These are phyloP conservation scores for Annulohypoxylon stygium DNA, from an alignment of 495 filamentous ascomycete species.

Conservation along the genomic window DNA sequence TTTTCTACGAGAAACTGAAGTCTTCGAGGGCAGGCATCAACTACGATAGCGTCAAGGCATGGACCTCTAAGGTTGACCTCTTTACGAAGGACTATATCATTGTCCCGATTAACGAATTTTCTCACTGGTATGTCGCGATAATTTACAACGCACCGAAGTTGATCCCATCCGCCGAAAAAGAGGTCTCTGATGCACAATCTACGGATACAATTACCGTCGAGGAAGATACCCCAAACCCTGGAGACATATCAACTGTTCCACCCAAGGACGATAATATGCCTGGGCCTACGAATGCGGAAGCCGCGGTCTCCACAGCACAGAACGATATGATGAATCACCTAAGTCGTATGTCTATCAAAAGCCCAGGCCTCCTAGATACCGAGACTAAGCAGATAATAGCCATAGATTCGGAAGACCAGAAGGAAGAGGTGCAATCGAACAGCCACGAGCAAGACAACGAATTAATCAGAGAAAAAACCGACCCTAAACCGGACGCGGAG, in stretches of 20 bases:
- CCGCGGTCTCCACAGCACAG: conserved; percentile 13
- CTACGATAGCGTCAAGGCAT: conserved; percentile 84
- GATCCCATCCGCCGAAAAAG: conserved; percentile 52
- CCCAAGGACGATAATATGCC: conserved; percentile 14
- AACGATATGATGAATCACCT: conserved; percentile 39
- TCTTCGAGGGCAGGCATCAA: conserved; percentile 73
- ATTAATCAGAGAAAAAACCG: conserved; percentile 18
- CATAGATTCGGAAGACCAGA: conserved; percentile 15
- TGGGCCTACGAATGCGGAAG: not conserved
- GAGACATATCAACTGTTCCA: conserved; percentile 7
- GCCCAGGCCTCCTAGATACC: conserved; percentile 16
- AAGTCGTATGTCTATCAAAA: conserved; percentile 48
- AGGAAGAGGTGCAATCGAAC: conserved; percentile 8
- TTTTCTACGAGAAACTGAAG: conserved; percentile 83
- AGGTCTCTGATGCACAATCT: conserved; percentile 35
- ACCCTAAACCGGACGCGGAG: conserved; percentile 26
- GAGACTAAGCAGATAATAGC: conserved; percentile 38
- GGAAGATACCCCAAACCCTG: conserved; percentile 25
- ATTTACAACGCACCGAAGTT: conserved; percentile 86
- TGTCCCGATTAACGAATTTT: conserved; percentile 88
- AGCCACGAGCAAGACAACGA: conserved; percentile 22
- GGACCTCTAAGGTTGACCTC: conserved; percentile 89
- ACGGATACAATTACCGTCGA: conserved; percentile 36
- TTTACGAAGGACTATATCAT: conserved; percentile 90
- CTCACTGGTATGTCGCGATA: conserved; percentile 95